phyloP scores from a whole-genome alignment of 2,329 filamentous ascomycete species.

The Trichoderma endophyticum region DNA sequence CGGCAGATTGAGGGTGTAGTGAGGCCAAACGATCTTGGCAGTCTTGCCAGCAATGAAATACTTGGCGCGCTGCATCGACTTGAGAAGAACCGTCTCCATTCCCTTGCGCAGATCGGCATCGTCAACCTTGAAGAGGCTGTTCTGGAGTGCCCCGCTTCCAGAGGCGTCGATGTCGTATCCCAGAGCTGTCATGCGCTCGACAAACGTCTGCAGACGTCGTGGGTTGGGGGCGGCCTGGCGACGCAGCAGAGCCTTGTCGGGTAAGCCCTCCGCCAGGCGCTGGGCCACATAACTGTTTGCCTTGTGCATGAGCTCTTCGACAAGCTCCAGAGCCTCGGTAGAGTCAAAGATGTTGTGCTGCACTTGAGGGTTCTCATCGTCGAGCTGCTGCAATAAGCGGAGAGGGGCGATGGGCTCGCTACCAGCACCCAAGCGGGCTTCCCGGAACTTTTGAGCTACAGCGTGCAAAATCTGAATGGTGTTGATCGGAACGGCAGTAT shows the following conservation, averaged over 20 bases:
- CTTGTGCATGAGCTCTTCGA: constrained; percentile 93
- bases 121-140: constrained; percentile 90
- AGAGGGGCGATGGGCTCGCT: constrained; percentile 78
- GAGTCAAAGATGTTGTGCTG: constrained; percentile 96
- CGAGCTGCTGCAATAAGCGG: constrained; percentile 85
- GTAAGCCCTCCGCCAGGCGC: constrained; percentile 72
- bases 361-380: constrained; percentile 96
- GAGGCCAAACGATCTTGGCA: constrained; percentile 71
- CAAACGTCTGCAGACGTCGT: constrained; percentile 84
- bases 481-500: constrained; percentile 65
- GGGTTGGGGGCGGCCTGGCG: constrained; percentile 82
- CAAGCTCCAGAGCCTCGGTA: constrained; percentile 82
- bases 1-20: constrained; percentile 90
- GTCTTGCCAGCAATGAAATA: constrained; percentile 86
- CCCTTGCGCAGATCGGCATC: constrained; percentile 89
- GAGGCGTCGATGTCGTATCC: constrained; percentile 86
- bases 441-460: constrained; percentile 85
- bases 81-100: constrained; percentile 93
- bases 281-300: constrained; percentile 87
- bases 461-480: constrained; percentile 78
- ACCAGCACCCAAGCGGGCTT: constrained; percentile 77
- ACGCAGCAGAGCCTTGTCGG: constrained; percentile 89
- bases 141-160: constrained; percentile 88
- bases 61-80: constrained; percentile 94
- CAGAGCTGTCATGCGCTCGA: constrained; percentile 86